A percentile compares a stretch with the other conserved stretches of the same genome.
These are phyloP conservation scores for Xylaria sp. DNA, from an alignment of 2,329 filamentous ascomycete genomes.

Conservation along the genomic window DNA sequence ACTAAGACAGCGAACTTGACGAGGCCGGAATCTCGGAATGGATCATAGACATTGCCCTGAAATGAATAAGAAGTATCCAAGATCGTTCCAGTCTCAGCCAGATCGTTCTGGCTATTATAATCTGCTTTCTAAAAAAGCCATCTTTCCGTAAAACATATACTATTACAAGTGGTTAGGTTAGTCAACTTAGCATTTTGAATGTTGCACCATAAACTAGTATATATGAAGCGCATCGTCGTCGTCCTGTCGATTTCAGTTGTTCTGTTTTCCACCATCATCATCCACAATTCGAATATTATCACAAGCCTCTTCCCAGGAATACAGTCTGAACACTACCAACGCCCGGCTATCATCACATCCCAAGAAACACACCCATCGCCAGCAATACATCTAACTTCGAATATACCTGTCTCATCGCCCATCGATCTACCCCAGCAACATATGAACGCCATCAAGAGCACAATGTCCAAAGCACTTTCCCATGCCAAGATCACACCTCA, in stretches of 20 bases:
- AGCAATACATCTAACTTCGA: constrained; percentile 3
- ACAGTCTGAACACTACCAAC: constrained; percentile 14
- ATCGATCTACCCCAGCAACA: constrained; percentile 31
- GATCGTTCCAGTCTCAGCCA: constrained; percentile 35
- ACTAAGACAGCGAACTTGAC: constrained; percentile 14
- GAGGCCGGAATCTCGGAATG: constrained; percentile 13
- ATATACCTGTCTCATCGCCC: constrained; percentile 18
- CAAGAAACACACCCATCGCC: constrained; percentile 4
- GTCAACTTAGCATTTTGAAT: constrained; percentile 3
- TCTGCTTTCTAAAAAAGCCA: constrained; percentile 22
- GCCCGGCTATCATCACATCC: background rate
- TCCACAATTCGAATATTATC: constrained; percentile 43
- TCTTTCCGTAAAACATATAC: background rate
- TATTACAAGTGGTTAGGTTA: constrained; percentile 16
- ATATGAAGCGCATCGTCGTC: constrained; percentile 50
- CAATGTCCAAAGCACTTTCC: constrained; percentile 71
- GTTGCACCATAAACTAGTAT: constrained; percentile 37
- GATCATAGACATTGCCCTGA: background rate
- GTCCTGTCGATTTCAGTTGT: constrained; percentile 45
- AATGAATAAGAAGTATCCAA: constrained; percentile 38
- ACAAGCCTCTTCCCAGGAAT: constrained; percentile 33
- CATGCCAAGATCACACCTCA: constrained; percentile 81
- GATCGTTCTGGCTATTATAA: constrained; percentile 17
- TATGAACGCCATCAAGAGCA: constrained; percentile 56
- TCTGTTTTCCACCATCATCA: constrained; percentile 48